Evolutionary conservation across 2,329 filamentous ascomycete species (phyloP), one percentile per base, ranked within the genome.

Genomic region (Teratosphaeria pseudoeucalypti): DNA sequence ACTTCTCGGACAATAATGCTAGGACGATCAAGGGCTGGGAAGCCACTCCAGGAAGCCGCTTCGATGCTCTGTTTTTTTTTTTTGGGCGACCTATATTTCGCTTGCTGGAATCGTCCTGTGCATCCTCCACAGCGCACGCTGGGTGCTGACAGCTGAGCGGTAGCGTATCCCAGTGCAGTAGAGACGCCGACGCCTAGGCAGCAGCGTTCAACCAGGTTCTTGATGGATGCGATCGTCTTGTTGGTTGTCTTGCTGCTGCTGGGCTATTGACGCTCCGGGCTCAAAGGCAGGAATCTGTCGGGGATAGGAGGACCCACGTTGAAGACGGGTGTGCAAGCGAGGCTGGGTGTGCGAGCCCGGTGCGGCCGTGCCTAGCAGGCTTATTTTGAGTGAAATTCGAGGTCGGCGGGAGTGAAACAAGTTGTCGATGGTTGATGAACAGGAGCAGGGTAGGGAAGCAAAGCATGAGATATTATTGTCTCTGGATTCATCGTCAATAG

Each of bases 181-280:
- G 52, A 12, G 49, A 58, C 23, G 61, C 62, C 2, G 66, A 65
- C 39, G 62, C 67, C 12, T 63, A 57, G 53, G 61, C 65, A 9
- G 53, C 64, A 37, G 65, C 66, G 9, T 64, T 66, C 54, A 70
- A 69, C 66, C 63, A 65, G 61, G 66, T 23, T 68, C 52, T 56
- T 62, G n/a, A 67, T 67, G 65, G 68, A 70, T 54, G 65, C 63
- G 6, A 60, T 68, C 29, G 61, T 62, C 5, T 57, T 68, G 3
- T 12, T 49, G 3, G 43, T 68, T n/a, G 23, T 23, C 68, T 60
- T 54, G 61, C 63, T 32, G 43, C 56, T 19, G 67, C 66, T 27
- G 68, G 67, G 2, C 14, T 68, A 9, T 4, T 62, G 23, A 65
- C 64, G 14, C 67, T 65, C 11, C 65, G 63, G 53, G 43, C 54